Evolutionary conservation across 2,329 filamentous ascomycete species (phyloP), one percentile per base, ranked within the genome.

Genomic region (Plectosphaerella cucumerina): DNA sequence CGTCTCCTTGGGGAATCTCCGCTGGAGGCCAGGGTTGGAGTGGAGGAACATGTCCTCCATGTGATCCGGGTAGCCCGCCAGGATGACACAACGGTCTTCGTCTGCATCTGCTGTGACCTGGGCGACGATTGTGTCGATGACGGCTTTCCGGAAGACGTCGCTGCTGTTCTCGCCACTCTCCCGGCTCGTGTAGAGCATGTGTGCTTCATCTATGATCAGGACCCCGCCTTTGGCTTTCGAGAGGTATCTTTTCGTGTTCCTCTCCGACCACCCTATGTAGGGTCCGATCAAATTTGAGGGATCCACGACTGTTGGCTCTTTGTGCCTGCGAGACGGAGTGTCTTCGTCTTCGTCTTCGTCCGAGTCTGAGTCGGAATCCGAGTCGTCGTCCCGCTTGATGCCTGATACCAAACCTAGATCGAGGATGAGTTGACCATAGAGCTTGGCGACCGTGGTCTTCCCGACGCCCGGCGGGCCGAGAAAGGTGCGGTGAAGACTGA

Each of bases 181-280:
- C 18, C 20, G 26, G 23, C 60, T 60, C 11, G 60, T 49, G 44
- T 68, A 71, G 0, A 85, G 68, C 62, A 76, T 77, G 54, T 86
- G 85, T 1, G 82, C 82, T 59, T 87, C 83, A 54, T 86, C 83
- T 6, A 87, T 84, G 42, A 86, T 74, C 0, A 86, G 68, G 4
- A 86, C 80, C 56, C 85, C 86, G 1, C 84, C 83, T 1, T 74
- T 45, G 0, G 80, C 78, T 0, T 74, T 66, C 2, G 71, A 72
- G 0, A 86, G 67, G 17, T 85, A 83, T 0, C 63, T 73, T 57
- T 79, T 84, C 0, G 83, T 86, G 10, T 76, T 79, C 1, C 65
- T 65, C 62, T 86, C 83, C 0, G 82, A 84, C 9, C 70, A 66
- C 3, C 82, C 82, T 0, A 85, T 53, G 2, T 69, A 72, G 47